Conservation (phyloP, 75 land plant genomes). For the Pinus tabuliformis region DNA sequence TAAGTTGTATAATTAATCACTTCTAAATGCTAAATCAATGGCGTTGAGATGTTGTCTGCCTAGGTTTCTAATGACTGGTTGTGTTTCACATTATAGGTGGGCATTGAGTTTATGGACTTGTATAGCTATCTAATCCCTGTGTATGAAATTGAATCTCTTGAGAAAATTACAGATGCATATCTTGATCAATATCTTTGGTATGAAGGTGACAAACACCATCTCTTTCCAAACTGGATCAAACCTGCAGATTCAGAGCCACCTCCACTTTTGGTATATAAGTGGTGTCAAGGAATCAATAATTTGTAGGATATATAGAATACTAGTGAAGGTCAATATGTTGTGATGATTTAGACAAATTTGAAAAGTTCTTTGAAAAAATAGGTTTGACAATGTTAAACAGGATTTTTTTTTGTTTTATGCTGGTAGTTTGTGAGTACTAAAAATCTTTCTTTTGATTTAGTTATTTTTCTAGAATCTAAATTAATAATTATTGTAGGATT, state of each 20-base stretch:
- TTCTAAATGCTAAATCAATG: neutral
- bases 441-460: neutral
- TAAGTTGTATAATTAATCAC: conserved; percentile 13
- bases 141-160: conserved; percentile 99
- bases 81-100: conserved; percentile 54
- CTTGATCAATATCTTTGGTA: conserved; percentile 99
- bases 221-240: conserved; percentile 98
- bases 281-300: conserved; percentile 99
- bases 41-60: neutral
- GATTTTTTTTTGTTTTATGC: conserved; percentile 11
- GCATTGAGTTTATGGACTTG: conserved; percentile 98
- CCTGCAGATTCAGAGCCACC: conserved; percentile 99
- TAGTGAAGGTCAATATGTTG: conserved; percentile 96
- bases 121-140: conserved; percentile 98
- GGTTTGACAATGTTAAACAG: conserved; percentile 97
- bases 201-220: conserved; percentile 96
- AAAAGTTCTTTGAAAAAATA: conserved; percentile 98
- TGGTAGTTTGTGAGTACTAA: neutral
- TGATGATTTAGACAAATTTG: conserved; percentile 99
- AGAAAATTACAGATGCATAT: conserved; percentile 99
- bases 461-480: neutral
- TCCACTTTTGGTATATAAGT: conserved; percentile 92
- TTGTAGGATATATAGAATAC: conserved; percentile 97
- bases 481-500: conserved; percentile 53
- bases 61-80: neutral